A percentile compares a stretch with the other conserved stretches of the same genome.
Evolutionary conservation across 2,329 filamentous ascomycete species (phyloP).

Genomic region (Whalleya microplaca): DNA sequence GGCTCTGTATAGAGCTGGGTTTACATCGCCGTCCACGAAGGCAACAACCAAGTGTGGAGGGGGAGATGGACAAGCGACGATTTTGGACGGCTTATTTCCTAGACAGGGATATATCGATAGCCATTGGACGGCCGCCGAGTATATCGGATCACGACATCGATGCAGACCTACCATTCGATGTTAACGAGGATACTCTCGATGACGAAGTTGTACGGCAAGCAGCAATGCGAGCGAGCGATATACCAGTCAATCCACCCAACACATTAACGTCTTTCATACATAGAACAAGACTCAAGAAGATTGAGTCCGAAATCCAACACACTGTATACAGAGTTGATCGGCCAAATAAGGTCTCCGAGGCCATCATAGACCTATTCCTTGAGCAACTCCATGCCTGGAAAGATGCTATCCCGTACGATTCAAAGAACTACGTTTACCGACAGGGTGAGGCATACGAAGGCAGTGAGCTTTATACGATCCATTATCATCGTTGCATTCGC

Average conservation of each 20-base stretch:
- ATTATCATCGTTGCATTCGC: conserved; percentile 34
- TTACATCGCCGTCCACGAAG: conserved; percentile 33
- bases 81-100: conserved; percentile 39
- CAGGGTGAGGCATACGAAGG: conserved; percentile 34
- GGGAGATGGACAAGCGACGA: conserved; percentile 36
- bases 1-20: conserved; percentile 35
- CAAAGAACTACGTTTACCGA: conserved; percentile 31
- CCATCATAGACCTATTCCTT: conserved; percentile 29
- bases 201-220: conserved; percentile 32
- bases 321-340: conserved; percentile 34
- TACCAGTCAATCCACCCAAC: conserved; percentile 30
- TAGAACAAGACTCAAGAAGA: conserved; percentile 33
- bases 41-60: conserved; percentile 28
- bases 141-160: conserved; percentile 39
- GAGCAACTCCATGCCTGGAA: conserved; percentile 33
- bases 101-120: conserved; percentile 37
- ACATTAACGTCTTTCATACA: conserved; percentile 37
- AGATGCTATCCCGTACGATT: conserved; percentile 32
- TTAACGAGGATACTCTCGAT: conserved; percentile 32
- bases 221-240: conserved; percentile 20
- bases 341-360: conserved; percentile 28
- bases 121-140: conserved; percentile 33
- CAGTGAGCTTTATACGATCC: conserved; percentile 35
- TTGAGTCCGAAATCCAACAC: conserved; percentile 39
- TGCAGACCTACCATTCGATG: conserved; percentile 34